Evolutionary conservation across 768 basidiomycete genomes (phyloP).

Genomic region (Glaciozyma martinii): DNA sequence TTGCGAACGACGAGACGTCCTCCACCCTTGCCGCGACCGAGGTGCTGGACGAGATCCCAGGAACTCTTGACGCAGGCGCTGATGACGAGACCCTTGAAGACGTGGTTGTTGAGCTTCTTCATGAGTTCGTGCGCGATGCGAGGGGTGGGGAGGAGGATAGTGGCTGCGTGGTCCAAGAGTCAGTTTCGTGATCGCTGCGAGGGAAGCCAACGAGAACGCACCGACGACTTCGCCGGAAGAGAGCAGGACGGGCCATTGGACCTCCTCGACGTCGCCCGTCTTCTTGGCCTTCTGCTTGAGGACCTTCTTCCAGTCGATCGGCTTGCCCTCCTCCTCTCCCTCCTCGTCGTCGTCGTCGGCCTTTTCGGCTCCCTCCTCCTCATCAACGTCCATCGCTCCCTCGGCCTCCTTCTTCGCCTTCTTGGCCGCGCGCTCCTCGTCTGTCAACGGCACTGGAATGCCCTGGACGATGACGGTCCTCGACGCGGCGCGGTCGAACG

Average conservation of each 20-base stretch:
- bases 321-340: slow-evolving; percentile 18
- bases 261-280: slow-evolving; percentile 64
- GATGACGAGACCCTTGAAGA: slow-evolving; percentile 80
- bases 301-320: slow-evolving; percentile 32
- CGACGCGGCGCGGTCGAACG: slow-evolving; percentile 65
- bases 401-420: slow-evolving; percentile 3
- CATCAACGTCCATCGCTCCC: slow-evolving; percentile 47
- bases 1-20: slow-evolving; percentile 79
- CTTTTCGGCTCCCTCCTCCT: slow-evolving; percentile 44
- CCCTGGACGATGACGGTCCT: slow-evolving; percentile 50
- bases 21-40: slow-evolving; percentile 42
- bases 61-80: slow-evolving; percentile 81
- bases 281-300: slow-evolving; percentile 63
- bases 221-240: slow-evolving; percentile 51
- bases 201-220: slow-evolving; percentile 34
- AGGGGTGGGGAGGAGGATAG: slow-evolving; percentile 63
- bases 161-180: slow-evolving; percentile 45
- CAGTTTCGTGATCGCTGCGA: neutral
- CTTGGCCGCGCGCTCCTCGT: slow-evolving; percentile 27
- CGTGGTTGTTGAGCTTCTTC: slow-evolving; percentile 76
- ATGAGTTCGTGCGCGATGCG: slow-evolving; percentile 61
- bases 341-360: slow-evolving; percentile 7
- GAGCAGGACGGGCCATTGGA: slow-evolving; percentile 45
- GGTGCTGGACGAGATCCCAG: slow-evolving; percentile 45
- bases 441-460: slow-evolving; percentile 33